Evolutionary conservation across 352 stramenopile species (phyloP).

Genomic region (Globisporangium megalacanthum): DNA sequence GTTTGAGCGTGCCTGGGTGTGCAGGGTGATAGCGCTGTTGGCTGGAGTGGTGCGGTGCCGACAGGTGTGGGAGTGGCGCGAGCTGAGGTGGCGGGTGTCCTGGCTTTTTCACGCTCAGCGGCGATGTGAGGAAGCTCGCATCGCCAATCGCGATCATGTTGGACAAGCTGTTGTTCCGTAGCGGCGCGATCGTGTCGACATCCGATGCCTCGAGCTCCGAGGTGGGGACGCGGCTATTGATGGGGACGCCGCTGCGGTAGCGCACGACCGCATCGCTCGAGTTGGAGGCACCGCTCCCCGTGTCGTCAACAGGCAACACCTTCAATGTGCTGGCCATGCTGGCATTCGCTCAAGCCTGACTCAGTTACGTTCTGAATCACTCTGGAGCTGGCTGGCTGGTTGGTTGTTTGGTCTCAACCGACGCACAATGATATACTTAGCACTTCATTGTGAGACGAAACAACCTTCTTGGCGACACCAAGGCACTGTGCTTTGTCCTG

Average conservation of each 20-base stretch:
- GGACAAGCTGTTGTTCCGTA: constrained; percentile 10
- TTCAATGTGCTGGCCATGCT: constrained; percentile 5
- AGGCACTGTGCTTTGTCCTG: no score
- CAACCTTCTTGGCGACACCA: no score
- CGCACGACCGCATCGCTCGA: constrained; percentile 7
- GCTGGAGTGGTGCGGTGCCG: neutral
- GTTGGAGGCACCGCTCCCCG: constrained; percentile 1
- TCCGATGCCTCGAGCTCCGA: constrained; percentile 1
- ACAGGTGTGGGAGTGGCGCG: neutral
- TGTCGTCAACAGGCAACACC: constrained; percentile 14
- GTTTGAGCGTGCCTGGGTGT: constrained; percentile 3
- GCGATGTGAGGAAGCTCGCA: constrained; percentile 6
- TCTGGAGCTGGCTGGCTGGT: no score
- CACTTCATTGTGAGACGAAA: no score
- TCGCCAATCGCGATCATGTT: constrained; percentile 9
- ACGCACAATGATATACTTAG: no score
- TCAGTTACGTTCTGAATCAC: no score
- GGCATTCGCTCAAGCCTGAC: neutral
- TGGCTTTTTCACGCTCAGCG: constrained; percentile 7
- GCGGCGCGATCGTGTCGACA: constrained; percentile 9
- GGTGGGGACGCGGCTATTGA: neutral
- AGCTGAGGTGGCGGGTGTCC: neutral
- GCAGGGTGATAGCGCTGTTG: constrained; percentile 1
- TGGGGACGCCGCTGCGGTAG: constrained; percentile 1
- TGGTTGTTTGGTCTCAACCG: no score